Conservation (phyloP, 2,329 filamentous ascomycete species). For the Aspergillus uvarum region DNA sequence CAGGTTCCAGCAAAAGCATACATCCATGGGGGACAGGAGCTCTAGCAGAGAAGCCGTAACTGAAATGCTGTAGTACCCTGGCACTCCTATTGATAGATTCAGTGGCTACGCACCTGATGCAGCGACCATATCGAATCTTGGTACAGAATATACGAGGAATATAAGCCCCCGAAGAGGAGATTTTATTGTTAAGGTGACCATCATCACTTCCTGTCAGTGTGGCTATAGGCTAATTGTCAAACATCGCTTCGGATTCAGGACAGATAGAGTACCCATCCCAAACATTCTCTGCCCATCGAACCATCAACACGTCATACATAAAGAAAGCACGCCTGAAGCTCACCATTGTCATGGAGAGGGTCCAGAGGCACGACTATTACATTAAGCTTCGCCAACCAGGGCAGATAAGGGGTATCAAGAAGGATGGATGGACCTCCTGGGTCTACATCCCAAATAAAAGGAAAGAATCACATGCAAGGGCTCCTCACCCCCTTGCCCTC, state of each 20-base stretch:
- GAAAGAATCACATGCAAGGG: conserved; percentile 8
- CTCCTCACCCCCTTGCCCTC: conserved; percentile 1
- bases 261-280: too few relatives aligned
- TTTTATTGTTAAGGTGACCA: background rate
- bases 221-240: background rate
- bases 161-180: background rate
- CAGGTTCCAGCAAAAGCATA: too few relatives aligned
- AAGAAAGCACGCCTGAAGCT: background rate
- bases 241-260: too few relatives aligned
- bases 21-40: too few relatives aligned
- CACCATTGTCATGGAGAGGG: background rate
- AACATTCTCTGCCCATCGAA: too few relatives aligned
- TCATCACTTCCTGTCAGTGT: background rate
- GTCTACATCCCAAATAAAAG: background rate
- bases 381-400: conserved; percentile 10
- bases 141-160: background rate
- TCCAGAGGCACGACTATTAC: conserved; percentile 9
- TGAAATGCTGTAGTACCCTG: too few relatives aligned
- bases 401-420: background rate
- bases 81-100: too few relatives aligned
- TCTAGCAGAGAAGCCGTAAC: too few relatives aligned
- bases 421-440: background rate
- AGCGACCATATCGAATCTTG: background rate
- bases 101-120: too few relatives aligned
- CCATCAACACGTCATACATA: background rate